A percentile compares a stretch with the other conserved stretches of the same genome.
These are phyloP conservation scores for Sicyos edulis DNA, from an alignment of 306 rosid species.

Conservation along the genomic window DNA sequence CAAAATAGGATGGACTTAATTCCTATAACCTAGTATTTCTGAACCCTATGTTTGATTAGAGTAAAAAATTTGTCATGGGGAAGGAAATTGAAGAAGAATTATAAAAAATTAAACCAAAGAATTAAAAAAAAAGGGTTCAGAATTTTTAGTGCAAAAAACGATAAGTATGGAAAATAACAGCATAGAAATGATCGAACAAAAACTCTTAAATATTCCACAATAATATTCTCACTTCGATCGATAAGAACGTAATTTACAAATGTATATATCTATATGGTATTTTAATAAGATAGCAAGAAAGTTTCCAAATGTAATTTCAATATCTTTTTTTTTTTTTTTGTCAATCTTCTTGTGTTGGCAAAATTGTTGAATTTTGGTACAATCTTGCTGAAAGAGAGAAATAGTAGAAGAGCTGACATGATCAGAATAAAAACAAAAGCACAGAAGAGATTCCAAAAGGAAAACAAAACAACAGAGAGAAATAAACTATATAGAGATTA, in stretches of 20 bases:
- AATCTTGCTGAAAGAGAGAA: background rate
- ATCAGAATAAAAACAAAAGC: background rate
- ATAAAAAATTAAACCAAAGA: background rate
- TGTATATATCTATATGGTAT: slow-evolving; percentile 7
- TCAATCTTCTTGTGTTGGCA: background rate
- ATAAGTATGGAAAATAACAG: background rate
- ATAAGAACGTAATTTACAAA: slow-evolving; percentile 8
- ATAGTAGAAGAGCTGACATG: slow-evolving; percentile 11
- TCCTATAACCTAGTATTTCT: too few species aligned
- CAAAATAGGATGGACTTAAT: too few species aligned
- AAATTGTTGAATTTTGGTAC: slow-evolving; percentile 6
- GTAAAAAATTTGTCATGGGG: background rate
- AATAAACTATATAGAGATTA: slow-evolving; percentile 4
- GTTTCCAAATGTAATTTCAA: background rate
- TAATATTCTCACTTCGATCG: slow-evolving; percentile 19
- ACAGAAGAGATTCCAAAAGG: background rate
- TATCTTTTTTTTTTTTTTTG: background rate
- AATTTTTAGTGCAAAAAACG: background rate
- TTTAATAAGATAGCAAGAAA: slow-evolving; percentile 6
- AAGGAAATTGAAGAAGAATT: background rate
- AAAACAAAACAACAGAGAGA: slow-evolving; percentile 3
- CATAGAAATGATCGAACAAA: slow-evolving; percentile 14
- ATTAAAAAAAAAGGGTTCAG: background rate
- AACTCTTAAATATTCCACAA: slow-evolving; percentile 22
- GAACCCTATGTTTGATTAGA: background rate